Evolutionary conservation across 1,139 yeast genomes (phyloP), one percentile per base, ranked within the genome.

Genomic region (Kurtzmaniella quercitrusa): DNA sequence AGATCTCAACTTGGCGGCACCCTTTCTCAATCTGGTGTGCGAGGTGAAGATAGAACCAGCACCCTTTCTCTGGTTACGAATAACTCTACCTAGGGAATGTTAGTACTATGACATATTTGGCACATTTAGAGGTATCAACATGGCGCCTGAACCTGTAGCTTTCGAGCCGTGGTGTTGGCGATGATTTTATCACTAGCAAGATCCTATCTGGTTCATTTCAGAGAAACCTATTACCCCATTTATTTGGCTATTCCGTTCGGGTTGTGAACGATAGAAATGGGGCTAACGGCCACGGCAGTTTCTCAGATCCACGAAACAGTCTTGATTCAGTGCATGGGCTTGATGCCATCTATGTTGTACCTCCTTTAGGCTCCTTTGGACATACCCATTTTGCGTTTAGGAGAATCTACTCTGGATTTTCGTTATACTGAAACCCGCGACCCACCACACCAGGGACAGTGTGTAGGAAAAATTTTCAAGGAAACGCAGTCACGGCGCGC

Each of bases 21-120:
- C 99, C 82, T 94, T 88, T 86, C 98, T 89, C 77, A 94, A 89
- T 81, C 98, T 93, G 83, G 98, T 93, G 93, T 91, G 96, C 69
- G 98, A 84, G 75, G 95, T 87, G 90, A 94, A 94, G 85, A 94
- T 90, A 70, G 98, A 91, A 73, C 98, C 98, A 79, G 97, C 98
- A 85, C 98, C 98, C 82, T 94, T 94, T 89, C 99, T 91, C 87
- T 94, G 98, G 85, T 94, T 93, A 82, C 98, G 95, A 83, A 94
- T 94, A 81, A 94, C 99, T 86, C 98, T 93, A 88, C 98, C 98
- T 85, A 70, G 68, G 45, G 37, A 44, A 27, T 48, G 62, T 59
- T 59, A 59, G 63, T 59, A 59, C 31, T 27, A 27, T 10, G 31
- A 27, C 10, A 27, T 11, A 27, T 21, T 21, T 4, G 23, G 23